Percentiles rank a stretch among this genome's conserved stretches.
phyloP scores from a whole-genome alignment of 139 green algal species.

The Chlorella sp. region DNA sequence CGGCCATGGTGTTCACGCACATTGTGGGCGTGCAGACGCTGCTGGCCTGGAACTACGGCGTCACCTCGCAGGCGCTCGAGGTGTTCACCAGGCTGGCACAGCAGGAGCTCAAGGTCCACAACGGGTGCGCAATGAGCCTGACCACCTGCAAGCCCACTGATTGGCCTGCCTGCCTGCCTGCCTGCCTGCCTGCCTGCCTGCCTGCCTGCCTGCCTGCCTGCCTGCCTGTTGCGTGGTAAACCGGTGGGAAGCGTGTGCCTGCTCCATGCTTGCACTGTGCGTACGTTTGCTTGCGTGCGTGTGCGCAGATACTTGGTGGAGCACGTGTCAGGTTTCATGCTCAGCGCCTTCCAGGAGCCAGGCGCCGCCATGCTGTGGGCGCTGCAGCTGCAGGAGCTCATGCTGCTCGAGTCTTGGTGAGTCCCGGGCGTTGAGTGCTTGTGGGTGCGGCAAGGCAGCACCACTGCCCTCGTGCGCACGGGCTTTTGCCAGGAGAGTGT shows the following conservation, averaged over 20 bases:
- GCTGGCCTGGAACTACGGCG: conserved; percentile 27
- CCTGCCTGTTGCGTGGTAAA: too few species aligned
- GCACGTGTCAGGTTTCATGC: conserved; percentile 33
- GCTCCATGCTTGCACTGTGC: not conserved
- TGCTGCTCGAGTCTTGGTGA: conserved; percentile 26
- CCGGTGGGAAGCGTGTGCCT: too few species aligned
- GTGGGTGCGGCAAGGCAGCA: too few species aligned
- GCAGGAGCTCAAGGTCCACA: conserved; percentile 18
- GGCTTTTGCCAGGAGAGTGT: too few species aligned
- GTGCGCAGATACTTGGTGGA: conserved; percentile 12
- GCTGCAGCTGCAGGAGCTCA: conserved; percentile 26
- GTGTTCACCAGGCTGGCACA: conserved; percentile 19
- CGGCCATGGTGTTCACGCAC: conserved; percentile 33
- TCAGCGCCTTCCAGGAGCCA: conserved; percentile 20
- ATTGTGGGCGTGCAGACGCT: conserved; percentile 29
- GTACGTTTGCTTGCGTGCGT: too few species aligned
- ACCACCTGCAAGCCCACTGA: too few species aligned
- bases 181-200: conserved; percentile 9
- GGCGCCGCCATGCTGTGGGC: conserved; percentile 29
- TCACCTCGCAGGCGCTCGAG: conserved; percentile 16
- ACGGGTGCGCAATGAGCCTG: too few species aligned
- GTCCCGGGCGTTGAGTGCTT: too few species aligned
- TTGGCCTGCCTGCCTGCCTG: conserved; percentile 5
- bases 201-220: conserved; percentile 9
- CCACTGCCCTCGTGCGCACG: too few species aligned